A percentile compares a stretch with the other conserved stretches of the same genome.
phyloP scores from a whole-genome alignment of 2,329 filamentous ascomycete genomes.

The Drechslerella coelobrocha region DNA sequence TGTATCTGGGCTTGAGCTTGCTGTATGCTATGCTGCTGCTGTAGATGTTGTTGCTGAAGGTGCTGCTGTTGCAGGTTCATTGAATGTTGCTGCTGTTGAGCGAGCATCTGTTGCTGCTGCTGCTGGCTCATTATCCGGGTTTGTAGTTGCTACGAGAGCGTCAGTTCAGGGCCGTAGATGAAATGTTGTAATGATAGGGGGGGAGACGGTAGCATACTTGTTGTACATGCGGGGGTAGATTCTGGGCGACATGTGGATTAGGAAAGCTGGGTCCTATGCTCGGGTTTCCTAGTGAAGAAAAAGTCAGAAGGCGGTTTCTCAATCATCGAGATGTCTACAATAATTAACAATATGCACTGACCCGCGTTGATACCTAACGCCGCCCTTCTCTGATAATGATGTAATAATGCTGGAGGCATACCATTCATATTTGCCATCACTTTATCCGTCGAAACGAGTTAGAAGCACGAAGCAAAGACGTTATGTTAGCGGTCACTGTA shows the following conservation, averaged over 20 bases:
- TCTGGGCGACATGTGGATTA: constrained; percentile 19
- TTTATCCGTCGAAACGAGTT: constrained; percentile 10
- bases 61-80: constrained; percentile 31
- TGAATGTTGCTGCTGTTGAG: constrained; percentile 26
- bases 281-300: constrained; percentile 17
- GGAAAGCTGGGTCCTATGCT: constrained; percentile 34
- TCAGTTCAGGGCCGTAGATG: not conserved
- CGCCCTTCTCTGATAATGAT: constrained; percentile 43
- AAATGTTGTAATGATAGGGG: not conserved
- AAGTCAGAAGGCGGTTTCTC: constrained; percentile 8
- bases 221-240: constrained; percentile 40
- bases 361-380: constrained; percentile 14
- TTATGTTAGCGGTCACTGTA: constrained; percentile 43
- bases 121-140: constrained; percentile 22
- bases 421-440: constrained; percentile 49
- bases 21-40: constrained; percentile 53
- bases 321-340: not conserved
- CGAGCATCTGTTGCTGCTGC: constrained; percentile 27
- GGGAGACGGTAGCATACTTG: constrained; percentile 20
- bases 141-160: constrained; percentile 12
- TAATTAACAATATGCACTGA: not conserved
- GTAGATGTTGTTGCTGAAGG: constrained; percentile 16
- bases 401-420: constrained; percentile 50
- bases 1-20: constrained; percentile 55
- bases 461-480: constrained; percentile 20